These are phyloP conservation scores for Prunus salicina DNA, from an alignment of 306 rosid species.

Conservation along the genomic window DNA sequence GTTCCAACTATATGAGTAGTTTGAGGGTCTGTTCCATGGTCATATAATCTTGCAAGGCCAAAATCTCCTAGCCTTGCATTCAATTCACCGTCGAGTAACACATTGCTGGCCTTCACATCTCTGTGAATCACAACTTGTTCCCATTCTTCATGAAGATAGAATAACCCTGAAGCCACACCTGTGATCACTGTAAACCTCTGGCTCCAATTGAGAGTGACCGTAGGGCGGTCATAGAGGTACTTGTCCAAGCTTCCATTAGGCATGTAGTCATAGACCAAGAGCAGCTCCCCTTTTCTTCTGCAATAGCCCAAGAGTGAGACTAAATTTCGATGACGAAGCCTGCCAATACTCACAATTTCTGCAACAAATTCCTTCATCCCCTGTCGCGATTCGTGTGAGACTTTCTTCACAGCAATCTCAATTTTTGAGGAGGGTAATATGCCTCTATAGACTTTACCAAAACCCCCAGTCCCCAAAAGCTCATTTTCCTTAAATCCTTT, in stretches of 20 bases:
- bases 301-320: neutral
- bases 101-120: neutral
- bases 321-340: conserved; percentile 16
- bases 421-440: too few relatives aligned
- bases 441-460: too few relatives aligned
- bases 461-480: too few relatives aligned
- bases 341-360: too few relatives aligned
- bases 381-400: too few relatives aligned
- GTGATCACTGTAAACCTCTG: neutral
- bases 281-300: neutral
- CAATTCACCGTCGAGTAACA: neutral
- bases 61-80: neutral
- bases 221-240: neutral
- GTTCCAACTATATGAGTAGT: neutral
- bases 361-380: too few relatives aligned
- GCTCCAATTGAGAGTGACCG: neutral
- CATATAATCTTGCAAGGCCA: neutral
- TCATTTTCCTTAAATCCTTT: too few relatives aligned
- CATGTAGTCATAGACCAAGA: neutral
- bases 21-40: neutral
- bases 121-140: too few relatives aligned
- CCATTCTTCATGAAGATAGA: neutral
- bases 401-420: too few relatives aligned
- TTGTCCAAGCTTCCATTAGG: neutral
- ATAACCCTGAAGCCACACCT: neutral